Base-by-base conservation (phyloP, 1,284 basidiomycete species). In the Naganishia sp. region DNA sequence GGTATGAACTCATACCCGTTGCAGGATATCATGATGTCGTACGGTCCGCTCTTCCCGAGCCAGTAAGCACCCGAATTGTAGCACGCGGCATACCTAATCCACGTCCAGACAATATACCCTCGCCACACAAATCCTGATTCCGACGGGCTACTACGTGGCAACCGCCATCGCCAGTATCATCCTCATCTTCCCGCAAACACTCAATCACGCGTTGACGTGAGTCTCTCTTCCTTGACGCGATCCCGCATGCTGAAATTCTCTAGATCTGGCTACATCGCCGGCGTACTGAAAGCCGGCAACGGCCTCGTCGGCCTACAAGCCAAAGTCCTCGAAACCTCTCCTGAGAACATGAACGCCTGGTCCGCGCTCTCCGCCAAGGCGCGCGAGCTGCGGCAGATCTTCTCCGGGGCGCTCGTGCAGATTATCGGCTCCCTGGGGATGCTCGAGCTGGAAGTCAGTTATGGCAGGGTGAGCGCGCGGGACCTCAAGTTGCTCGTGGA, bases 131-230 rank as follows among this genome's bases (percentile, higher is more conserved):
- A 81, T 90, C 67, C 75, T 88, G 56, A 83, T 86, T 31, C 87
- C 89, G 0, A 82, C 85, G 0, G 46, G 60, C 13, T 84, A 82
- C 67, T 90, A 86, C 75, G 74, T 86, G 54, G 88, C 84, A 1
- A 84, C 88, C 50, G 87, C 85, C 0, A 64, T 88, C 28, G 81
- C 81, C 4, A 77, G 83, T 23, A 83, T 86, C 31, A 69, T 87
- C 18, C 72, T 90, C 42, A 81, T 91, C 67, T 92, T 91, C 74
- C 90, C 90, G 0, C 85, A 89, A 76, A 86, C 86, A 9, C 78
- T 90, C 66, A 87, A 86, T 66, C 86, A 87, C 69, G 77, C 76
- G 46, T 65, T 77, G 17, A 66, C 58, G 67, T 68, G 53, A 76
- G 0, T 82, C 17, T 3, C 25, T 6, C 9, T 28, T 28, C 10